Base-by-base conservation (phyloP, 2,329 filamentous ascomycete genomes). In the Dothistroma pini region DNA sequence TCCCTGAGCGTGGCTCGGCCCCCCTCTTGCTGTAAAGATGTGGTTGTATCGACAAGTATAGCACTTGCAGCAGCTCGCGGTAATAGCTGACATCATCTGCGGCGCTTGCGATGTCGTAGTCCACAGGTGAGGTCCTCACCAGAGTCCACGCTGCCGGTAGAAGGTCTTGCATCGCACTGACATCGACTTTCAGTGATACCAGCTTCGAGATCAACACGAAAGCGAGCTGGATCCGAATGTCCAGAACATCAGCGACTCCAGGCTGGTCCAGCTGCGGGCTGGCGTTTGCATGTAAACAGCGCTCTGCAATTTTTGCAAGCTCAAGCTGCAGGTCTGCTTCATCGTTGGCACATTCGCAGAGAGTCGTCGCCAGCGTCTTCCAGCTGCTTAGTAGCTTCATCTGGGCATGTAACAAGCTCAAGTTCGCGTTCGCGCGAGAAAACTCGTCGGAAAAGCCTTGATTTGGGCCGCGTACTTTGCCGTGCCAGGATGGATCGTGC, bases 381-480 rank as follows among this genome's bases (percentile, higher is more conserved):
- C 93, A 97, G 58, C 91, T 89, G 69, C 91, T 87, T 65, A 97
- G 89, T 19, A 99, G 84, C 49, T 86, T 84, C 66, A 95, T 88
- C 78, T 99, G 92, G 25, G 93, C 90, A 74, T 97, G 92, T 35
- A 99, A 91, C 35, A 96, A 81, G 25, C 93, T 96, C 56, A 99
- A 75, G 75, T 99, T 97, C 64, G 89, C 80, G 74, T 99, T 99
- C 48, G 93, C 95, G 63, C 87, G 86, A 70, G 88, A 85, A 76
- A 99, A 88, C 73, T 99, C 95, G 54, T 85, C 84, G 63, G 84
- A 83, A 76, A 96, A 96, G 0, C 93, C 93, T 69, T 88, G 84
- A 35, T 64, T 66, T 48, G 83, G 67, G 79, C 82, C 58, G 79
- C 81, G 34, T 31, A 32, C 62, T 52, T 41, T 62, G 49, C 89